Evolutionary conservation across 1,284 basidiomycete species (phyloP).

Genomic region (Ustilago curta): DNA sequence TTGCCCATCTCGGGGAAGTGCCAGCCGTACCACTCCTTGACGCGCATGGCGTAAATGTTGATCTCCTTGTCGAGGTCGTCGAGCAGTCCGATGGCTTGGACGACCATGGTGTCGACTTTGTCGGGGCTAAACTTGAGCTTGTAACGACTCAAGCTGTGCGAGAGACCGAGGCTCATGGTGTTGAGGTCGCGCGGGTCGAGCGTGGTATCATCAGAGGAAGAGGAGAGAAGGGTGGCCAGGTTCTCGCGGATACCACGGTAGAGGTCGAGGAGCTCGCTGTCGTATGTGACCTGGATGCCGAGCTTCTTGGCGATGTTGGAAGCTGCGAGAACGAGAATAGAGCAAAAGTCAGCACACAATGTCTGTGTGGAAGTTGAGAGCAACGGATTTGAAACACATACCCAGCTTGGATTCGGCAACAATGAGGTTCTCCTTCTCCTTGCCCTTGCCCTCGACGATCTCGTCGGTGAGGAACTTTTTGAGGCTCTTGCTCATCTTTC

Average conservation of each 20-base stretch:
- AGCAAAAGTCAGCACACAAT: conserved; percentile 7
- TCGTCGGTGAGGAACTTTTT: conserved; percentile 93
- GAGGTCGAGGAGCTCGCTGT: conserved; percentile 80
- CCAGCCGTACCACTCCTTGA: conserved; percentile 99
- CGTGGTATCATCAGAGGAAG: conserved; percentile 62
- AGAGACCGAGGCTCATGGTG: conserved; percentile 97
- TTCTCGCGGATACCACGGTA: conserved; percentile 96
- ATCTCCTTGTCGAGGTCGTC: conserved; percentile 99
- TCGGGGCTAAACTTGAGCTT: conserved; percentile 99
- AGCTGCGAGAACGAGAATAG: conserved; percentile 17
- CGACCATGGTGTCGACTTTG: conserved; percentile 99
- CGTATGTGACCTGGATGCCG: conserved; percentile 84
- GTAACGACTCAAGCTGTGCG: conserved; percentile 95
- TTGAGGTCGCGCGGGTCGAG: conserved; percentile 84
- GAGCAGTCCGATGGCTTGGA: conserved; percentile 97
- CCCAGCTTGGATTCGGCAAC: conserved; percentile 93
- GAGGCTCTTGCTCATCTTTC: conserved; percentile 90
- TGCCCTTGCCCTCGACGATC: conserved; percentile 87
- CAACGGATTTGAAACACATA: conserved; percentile 71
- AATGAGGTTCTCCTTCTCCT: conserved; percentile 79
- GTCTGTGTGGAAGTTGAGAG: background rate
- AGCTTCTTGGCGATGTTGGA: conserved; percentile 90
- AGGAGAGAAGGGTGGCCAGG: conserved; percentile 79
- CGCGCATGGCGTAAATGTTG: conserved; percentile 98
- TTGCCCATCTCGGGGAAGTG: conserved; percentile 99